Conservation (phyloP, 306 rosid species). For the Datisca glomerata region DNA sequence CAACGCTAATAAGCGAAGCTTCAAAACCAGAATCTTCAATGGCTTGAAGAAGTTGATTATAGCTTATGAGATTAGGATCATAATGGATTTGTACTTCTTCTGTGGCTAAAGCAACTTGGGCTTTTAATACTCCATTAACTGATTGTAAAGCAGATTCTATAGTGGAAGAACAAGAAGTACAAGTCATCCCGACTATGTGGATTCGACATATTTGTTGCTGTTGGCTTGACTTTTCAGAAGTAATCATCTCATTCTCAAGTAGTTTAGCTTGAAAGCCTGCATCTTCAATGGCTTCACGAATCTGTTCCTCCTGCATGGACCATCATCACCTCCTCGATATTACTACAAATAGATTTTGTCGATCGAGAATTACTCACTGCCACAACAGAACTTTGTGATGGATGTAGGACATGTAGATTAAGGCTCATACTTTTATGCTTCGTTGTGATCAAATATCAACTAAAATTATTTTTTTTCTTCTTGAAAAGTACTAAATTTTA, state of each 20-base stretch:
- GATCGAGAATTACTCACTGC: no score
- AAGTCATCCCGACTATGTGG: slow-evolving; percentile 65
- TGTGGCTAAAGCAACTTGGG: slow-evolving; percentile 75
- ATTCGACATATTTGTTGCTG: slow-evolving; percentile 47
- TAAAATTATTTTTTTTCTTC: no score
- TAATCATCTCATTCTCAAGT: slow-evolving; percentile 14
- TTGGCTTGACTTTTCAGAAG: slow-evolving; percentile 15
- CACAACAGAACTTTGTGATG: no score
- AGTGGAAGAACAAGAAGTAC: slow-evolving; percentile 69
- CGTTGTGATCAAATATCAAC: no score
- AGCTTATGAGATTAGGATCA: slow-evolving; percentile 37
- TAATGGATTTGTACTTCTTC: slow-evolving; percentile 69
- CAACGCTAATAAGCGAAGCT: slow-evolving; percentile 40
- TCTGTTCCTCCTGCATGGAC: slow-evolving; percentile 50
- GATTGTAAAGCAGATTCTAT: slow-evolving; percentile 49
- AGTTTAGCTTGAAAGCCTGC: slow-evolving; percentile 62
- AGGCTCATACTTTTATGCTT: no score
- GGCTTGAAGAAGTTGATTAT: slow-evolving; percentile 32
- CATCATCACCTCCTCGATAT: no score
- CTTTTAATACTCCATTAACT: slow-evolving; percentile 41
- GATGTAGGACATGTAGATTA: no score
- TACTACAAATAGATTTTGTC: no score
- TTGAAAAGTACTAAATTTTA: no score
- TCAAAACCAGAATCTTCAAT: slow-evolving; percentile 57
- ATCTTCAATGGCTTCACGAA: slow-evolving; percentile 62